Conservation (phyloP, 2,329 filamentous ascomycete species). For the Delphinella strobiligena region DNA sequence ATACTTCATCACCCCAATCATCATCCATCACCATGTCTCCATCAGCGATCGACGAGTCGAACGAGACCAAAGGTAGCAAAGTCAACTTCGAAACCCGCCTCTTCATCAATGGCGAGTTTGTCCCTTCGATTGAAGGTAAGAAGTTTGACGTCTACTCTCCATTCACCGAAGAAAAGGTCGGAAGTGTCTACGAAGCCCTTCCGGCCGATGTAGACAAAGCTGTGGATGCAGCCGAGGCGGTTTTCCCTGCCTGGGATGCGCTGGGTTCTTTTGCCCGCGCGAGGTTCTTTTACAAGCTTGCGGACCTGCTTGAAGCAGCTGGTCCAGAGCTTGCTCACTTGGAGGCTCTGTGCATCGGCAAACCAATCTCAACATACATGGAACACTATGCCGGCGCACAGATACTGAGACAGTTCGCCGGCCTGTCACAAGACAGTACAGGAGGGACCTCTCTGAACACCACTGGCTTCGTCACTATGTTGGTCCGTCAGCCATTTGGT, state of each 20-base stretch:
- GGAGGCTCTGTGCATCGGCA: slow-evolving; percentile 10
- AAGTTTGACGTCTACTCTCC: slow-evolving; percentile 40
- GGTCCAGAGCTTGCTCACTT: slow-evolving; percentile 11
- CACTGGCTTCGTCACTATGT: slow-evolving; percentile 12
- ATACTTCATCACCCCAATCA: too few relatives aligned
- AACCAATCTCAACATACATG: slow-evolving; percentile 5
- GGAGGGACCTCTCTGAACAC: slow-evolving; percentile 9
- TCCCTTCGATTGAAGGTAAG: slow-evolving; percentile 17
- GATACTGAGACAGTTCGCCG: slow-evolving; percentile 8
- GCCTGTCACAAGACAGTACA: slow-evolving; percentile 9
- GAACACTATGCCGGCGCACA: background rate
- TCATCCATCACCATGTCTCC: too few relatives aligned
- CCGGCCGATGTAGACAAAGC: slow-evolving; percentile 56
- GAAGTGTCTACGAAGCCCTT: slow-evolving; percentile 28
- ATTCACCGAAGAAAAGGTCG: slow-evolving; percentile 35
- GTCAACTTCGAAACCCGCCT: slow-evolving; percentile 2
- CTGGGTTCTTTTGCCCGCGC: slow-evolving; percentile 1
- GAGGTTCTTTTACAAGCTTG: slow-evolving; percentile 9
- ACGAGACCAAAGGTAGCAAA: background rate
- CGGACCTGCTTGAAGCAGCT: slow-evolving; percentile 10
- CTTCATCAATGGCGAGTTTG: slow-evolving; percentile 9
- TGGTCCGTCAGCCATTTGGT: slow-evolving; percentile 27
- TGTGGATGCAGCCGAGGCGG: slow-evolving; percentile 55
- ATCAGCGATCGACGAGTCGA: too few relatives aligned
- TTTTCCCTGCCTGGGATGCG: slow-evolving; percentile 39